Evolutionary conservation across 139 green algal genomes (phyloP), one percentile per base, ranked within the genome.

Genomic region (Chloropicon primus): DNA sequence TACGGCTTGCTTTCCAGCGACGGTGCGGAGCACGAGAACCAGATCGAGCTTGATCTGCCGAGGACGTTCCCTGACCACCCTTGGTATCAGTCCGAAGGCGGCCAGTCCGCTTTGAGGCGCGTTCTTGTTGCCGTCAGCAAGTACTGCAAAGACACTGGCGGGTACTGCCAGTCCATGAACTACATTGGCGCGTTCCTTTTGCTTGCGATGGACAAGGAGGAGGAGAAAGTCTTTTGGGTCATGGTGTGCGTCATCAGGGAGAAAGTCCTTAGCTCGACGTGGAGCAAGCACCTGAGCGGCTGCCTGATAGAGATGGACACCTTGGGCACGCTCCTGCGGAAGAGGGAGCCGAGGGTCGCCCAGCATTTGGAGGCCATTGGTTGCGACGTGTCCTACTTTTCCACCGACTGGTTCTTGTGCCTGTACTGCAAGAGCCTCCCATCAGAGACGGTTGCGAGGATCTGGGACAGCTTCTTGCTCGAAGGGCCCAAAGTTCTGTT

Each of bases 351-450:
- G 2, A 81, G 78, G 25, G 81, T 95, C 74, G 81, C 84, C 1
- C 75, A 71, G 21, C 87, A 87, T 76, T 72, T 96, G 21, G 54
- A 74, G 1, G 27, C 53, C 1, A 71, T 92, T 1, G 73, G 82
- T 27, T 93, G 87, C 80, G 91, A 94, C 73, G 87, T 90, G 28
- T 88, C 86, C 29, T 83, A 96, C 26, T 76, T 96, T 2, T 87
- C 91, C 25, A 96, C 90, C 3, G 91, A 96, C 83, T 96, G 91
- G 91, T 94, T 90, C 80, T 81, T 95, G 27, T 94, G 90, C 84
- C 80, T 95, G 3, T 95, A 91, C 75, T 81, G 41, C 29, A 94
- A 89, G n/a, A 82, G 81, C 2, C 73, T 95, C 53, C 90, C 90
- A 0, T 71, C 80, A 21, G 88, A 92, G 85, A 89, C 83, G 21